Evolutionary conservation across 1,284 basidiomycete genomes (phyloP), one percentile per base, ranked within the genome.

Genomic region (Waitea zeae): DNA sequence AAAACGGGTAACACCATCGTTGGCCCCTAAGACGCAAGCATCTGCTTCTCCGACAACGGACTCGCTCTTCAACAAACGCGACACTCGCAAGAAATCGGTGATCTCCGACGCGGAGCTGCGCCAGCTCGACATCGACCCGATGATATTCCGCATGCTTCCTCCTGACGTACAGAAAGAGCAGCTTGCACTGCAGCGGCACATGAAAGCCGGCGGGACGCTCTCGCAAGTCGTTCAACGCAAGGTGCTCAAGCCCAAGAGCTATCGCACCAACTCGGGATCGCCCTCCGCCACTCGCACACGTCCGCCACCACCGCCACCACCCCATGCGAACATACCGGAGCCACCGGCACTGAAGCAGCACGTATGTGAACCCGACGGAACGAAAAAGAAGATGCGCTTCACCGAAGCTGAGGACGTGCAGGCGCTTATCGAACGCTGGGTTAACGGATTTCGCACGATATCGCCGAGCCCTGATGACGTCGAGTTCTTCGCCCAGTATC

Each of bases 81-180:
- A 37, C 24, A 26, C 7, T 7, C 9, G 24, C 7, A 26, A 26
- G 24, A 7, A 26, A 26, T 9, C 7, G 24, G 9, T 9, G n/a
- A 50, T 60, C 34, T 44, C 49, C 1, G 47, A 53, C 17, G 56
- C 52, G 3, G 72, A 83, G 42, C 57, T 89, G 14, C 53, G 49
- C 11, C 61, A 63, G 27, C 59, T 88, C 15, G 67, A 65, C 11
- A 67, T 89, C 41, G 84, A 88, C 46, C 69, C 69, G 0, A 66
- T 62, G 12, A 75, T 87, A 3, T 86, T 84, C 42, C 50, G 51
- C 0, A 58, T 54, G 22, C 54, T 90, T 2, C 84, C 86, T 0
- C 50, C 52, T 0, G 63, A 69, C 26, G 49, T 88, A 38, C 79
- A 84, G 46, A 64, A 69, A 32, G 84, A 89, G 46, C 77, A 84